Evolutionary conservation across 148 eudicot genomes (phyloP).

Genomic region (Pharnaceum exiguum): DNA sequence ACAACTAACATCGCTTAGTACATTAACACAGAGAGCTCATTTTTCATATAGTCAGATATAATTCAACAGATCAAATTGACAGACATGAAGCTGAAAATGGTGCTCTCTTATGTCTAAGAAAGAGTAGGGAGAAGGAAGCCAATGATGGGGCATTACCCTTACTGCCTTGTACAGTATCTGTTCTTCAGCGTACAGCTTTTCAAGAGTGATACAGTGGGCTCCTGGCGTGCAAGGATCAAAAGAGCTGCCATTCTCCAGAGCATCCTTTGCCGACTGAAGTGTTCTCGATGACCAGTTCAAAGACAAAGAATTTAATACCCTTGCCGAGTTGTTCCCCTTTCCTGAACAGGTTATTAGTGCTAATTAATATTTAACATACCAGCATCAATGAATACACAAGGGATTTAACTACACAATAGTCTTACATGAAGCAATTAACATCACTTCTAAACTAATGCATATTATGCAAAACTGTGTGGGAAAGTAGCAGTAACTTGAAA

Average conservation of each 20-base stretch:
- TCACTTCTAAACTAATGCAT: too few species aligned
- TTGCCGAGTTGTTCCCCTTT: constrained; percentile 53
- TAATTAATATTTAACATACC: too few species aligned
- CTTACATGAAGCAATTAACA: too few species aligned
- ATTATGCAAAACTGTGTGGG: too few species aligned
- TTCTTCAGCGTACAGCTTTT: constrained; percentile 55
- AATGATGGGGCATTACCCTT: constrained; percentile 37
- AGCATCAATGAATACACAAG: too few species aligned
- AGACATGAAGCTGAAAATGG: not conserved
- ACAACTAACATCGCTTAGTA: too few species aligned
- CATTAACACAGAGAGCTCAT: too few species aligned
- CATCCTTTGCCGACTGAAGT: constrained; percentile 35
- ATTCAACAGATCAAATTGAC: too few species aligned
- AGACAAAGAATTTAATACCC: constrained; percentile 56
- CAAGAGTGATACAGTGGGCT: constrained; percentile 65
- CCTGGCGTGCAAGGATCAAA: constrained; percentile 67
- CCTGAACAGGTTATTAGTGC: too few species aligned
- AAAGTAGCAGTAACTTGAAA: too few species aligned
- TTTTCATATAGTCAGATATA: too few species aligned
- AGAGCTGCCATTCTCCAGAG: constrained; percentile 22
- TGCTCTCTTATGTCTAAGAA: not conserved
- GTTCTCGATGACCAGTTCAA: constrained; percentile 75
- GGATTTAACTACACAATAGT: too few species aligned
- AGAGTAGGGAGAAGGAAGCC: not conserved
- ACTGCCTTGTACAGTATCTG: constrained; percentile 60